Base-by-base conservation (phyloP, 257 asterid genomes). In the Solanum tacnaense region DNA sequence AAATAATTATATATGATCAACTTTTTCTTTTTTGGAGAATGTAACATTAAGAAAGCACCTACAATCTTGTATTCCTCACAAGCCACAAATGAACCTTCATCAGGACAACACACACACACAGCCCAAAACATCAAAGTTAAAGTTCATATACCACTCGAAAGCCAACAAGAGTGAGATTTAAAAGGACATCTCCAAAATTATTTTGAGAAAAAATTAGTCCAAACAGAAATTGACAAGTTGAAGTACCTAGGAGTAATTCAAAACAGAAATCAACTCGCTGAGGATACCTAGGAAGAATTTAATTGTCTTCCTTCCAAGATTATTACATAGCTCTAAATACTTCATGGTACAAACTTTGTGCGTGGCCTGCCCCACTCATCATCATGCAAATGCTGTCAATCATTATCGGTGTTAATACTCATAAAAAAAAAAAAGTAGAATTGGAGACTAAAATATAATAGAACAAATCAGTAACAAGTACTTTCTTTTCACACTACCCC, bases 331-430 rank as follows among this genome's bases (percentile, higher is more conserved):
- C 85, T 86, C 84, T 71, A 86, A 84, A 72, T 9, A 35, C 88
- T 88, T 90, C 88, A 92, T 20, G 85, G 85, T 27, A 89, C 29
- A 86, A 93, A 96, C 88, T 96, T 96, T 88, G 98, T 92, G 75
- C 93, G 79, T 8, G 98, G 98, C 90, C 97, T 93, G 83, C 96
- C 98, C 79, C 98, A 96, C 87, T 96, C 98, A 85, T 96, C 98
- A 79, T 96, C 98, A 92, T 95, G 98, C 98, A 96, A 92, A 91
- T 96, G 96, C 98, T 96, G 98, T 88, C 86, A 93, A 83, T 87
- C 72, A 68, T 79, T n/a, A 82, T 35, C 87, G 16, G 76, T 58
- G 88, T 90, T 67, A 92, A 7, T 34, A 44, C 16, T 67, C 29
- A 13, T 74, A 5, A 68, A 38, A 36, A 68, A 38, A 36, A 12